Evolutionary conservation across 768 basidiomycete genomes (phyloP).

Genomic region (Ramaria rubella): DNA sequence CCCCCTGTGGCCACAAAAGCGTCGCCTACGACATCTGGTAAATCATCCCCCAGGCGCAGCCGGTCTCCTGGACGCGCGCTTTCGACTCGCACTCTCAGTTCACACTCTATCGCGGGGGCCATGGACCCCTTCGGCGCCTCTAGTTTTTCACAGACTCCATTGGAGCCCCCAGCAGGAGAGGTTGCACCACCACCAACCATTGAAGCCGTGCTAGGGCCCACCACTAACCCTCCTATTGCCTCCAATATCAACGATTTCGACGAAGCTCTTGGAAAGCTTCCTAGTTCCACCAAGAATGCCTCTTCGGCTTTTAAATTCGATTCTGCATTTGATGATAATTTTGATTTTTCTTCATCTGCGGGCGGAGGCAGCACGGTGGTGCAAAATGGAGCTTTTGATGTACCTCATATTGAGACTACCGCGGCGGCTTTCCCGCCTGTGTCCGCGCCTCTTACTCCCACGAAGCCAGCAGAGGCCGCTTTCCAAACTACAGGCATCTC

Average conservation of each 20-base stretch:
- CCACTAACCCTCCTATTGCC: neutral
- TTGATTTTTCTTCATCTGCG: constrained; percentile 49
- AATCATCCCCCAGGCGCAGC: neutral
- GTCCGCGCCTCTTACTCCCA: constrained; percentile 30
- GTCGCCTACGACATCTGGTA: neutral
- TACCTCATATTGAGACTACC: constrained; percentile 9
- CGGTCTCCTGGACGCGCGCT: neutral
- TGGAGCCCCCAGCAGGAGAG: constrained; percentile 4
- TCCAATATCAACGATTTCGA: constrained; percentile 57
- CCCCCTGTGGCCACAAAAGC: neutral
- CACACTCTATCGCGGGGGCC: neutral
- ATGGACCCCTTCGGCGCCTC: constrained; percentile 6
- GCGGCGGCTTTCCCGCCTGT: constrained; percentile 17
- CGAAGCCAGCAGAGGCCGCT: constrained; percentile 37
- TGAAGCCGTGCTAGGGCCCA: constrained; percentile 7
- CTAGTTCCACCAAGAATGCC: constrained; percentile 29
- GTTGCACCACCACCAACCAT: constrained; percentile 7
- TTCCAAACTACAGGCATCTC: constrained; percentile 17
- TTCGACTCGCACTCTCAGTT: neutral
- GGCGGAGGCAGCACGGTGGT: too few relatives aligned
- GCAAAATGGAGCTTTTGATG: too few relatives aligned
- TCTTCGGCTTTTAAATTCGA: constrained; percentile 53
- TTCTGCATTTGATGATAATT: constrained; percentile 55
- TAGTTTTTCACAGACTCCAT: constrained; percentile 2
- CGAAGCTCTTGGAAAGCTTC: constrained; percentile 59